A percentile compares a stretch with the other conserved stretches of the same genome.
Evolutionary conservation across 2,329 filamentous ascomycete genomes (phyloP).

Genomic region (Aureobasidium sp.): DNA sequence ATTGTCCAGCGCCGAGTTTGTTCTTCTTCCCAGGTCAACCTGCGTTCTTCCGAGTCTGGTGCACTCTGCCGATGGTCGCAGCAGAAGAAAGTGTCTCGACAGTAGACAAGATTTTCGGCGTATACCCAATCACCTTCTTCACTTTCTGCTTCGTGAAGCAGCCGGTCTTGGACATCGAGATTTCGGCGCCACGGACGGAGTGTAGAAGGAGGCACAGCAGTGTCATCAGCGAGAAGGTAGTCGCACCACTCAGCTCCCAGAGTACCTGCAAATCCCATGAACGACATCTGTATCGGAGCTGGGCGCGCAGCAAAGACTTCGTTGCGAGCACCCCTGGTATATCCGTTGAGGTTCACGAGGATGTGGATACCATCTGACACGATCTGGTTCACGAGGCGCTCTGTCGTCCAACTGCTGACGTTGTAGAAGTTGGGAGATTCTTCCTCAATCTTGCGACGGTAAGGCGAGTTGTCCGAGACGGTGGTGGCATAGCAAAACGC

Average conservation of each 20-base stretch:
- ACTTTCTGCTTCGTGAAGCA: slow-evolving; percentile 55
- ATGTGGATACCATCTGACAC: slow-evolving; percentile 84
- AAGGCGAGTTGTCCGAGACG: slow-evolving; percentile 75
- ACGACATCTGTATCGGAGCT: slow-evolving; percentile 96
- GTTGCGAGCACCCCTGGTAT: slow-evolving; percentile 91
- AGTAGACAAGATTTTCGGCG: slow-evolving; percentile 93
- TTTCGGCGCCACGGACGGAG: slow-evolving; percentile 73
- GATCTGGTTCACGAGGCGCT: slow-evolving; percentile 78
- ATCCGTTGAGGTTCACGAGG: slow-evolving; percentile 94
- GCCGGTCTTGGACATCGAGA: slow-evolving; percentile 59
- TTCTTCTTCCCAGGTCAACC: slow-evolving; percentile 74
- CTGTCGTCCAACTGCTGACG: slow-evolving; percentile 76
- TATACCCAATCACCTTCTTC: slow-evolving; percentile 69
- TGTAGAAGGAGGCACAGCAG: slow-evolving; percentile 73
- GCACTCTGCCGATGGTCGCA: slow-evolving; percentile 93
- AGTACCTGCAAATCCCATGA: slow-evolving; percentile 97
- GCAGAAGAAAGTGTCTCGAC: slow-evolving; percentile 92
- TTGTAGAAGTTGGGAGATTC: slow-evolving; percentile 89
- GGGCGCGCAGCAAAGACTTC: slow-evolving; percentile 94
- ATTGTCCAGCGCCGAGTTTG: slow-evolving; percentile 77
- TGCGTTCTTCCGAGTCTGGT: slow-evolving; percentile 56
- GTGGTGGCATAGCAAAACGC: slow-evolving; percentile 97
- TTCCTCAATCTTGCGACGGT: slow-evolving; percentile 84
- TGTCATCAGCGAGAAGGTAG: slow-evolving; percentile 84
- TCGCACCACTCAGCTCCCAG: slow-evolving; percentile 98